Base-by-base conservation (phyloP, 1,284 basidiomycete genomes). In the Sanguinoderma infundibulare region DNA sequence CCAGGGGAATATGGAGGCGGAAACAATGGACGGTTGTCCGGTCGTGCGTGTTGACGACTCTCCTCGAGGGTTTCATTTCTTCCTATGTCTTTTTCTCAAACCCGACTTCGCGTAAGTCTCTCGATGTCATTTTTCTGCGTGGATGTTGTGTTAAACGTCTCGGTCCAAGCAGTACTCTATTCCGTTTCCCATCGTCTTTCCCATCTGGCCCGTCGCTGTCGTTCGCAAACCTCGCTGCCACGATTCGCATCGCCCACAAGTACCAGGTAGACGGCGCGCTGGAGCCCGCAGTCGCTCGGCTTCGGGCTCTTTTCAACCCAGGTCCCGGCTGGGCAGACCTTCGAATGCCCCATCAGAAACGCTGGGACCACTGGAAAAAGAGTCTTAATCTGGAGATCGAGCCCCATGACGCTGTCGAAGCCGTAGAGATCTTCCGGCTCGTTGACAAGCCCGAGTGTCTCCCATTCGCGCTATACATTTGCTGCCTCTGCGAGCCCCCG, bases 51-150 rank as follows among this genome's bases (percentile, higher is more conserved):
- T 67, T 9, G 17, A 40, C 36, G 66, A 67, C 40, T 28, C 36
- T 4, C 38, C 61, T 3, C 14, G 50, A 14, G 66, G 65, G 24
- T 38, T 67, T 14, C 46, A 10, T 12, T 28, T 53, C 55, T 28
- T 67, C 22, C 49, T 67, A 6, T 35, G 36, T 7, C 35, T 60
- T 7, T 14, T 64, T n/a, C 59, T 56, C 49, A 59, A 60, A 12
- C 34, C 34, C 12, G 34, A 34, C 6, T 42, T 60, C 32, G 36
- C 34, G 47, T 53, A 20, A 53, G 46, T 44, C 8, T 60, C 57
- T 26, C 24, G 14, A 47, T 26, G 34, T 34, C 12, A 9, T 34
- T 12, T 34, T 12, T 34, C 34, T 34, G 34, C 34, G 34, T 12
- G 12, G 34, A 12, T 12, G 12, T 34, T 12, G 34, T 12, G 8